Evolutionary conservation across 495 filamentous ascomycete species (phyloP), one percentile per base, ranked within the genome.

Genomic region (Penicillium chermesinum): DNA sequence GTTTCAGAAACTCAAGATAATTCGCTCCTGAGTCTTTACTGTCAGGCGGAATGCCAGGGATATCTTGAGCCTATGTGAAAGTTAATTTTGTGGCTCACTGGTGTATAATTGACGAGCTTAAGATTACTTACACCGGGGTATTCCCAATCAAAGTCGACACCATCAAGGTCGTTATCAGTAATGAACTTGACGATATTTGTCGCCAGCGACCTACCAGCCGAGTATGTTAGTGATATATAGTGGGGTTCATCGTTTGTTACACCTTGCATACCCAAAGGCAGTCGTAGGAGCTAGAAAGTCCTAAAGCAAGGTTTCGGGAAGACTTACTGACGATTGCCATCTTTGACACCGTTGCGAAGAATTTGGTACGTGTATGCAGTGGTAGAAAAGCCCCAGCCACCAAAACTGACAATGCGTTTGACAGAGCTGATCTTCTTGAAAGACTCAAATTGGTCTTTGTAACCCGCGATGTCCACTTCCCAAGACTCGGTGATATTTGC

Each of bases 401-500:
- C 75, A 46, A 78, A 64, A 0, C 66, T 66, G 3, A 75, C 2
- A n/a, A 78, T 65, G n/a, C 49, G 53, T 51, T 72, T 70, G 13
- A 59, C 38, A 9, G 3, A 19, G 16, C 7, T 10, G 18, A 12
- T 25, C 19, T n/a, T 12, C 25, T 22, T 41, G 14, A 9, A 22
- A 10, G 38, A 41, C 2, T 25, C 38, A 41, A 41, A 41, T 15
- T 39, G 38, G 9, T n/a, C 3, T 37, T 39, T 10, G 16, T 17
- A 39, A 12, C 13, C 3, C 12, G 13, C 38, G 19, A n/a, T 22
- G 38, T 41, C 2, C 20, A 41, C 18, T n/a, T 41, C 17, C 13
- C 14, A 41, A 25, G 20, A 13, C 13, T 18, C 10, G 4, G 38
- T 41, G 13, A 41, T 21, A 21, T 13, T 7, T n/a, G 18, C 51